These are phyloP conservation scores for Trichoderma atroviride DNA, from an alignment of 2,329 filamentous ascomycete species.

Conservation along the genomic window DNA sequence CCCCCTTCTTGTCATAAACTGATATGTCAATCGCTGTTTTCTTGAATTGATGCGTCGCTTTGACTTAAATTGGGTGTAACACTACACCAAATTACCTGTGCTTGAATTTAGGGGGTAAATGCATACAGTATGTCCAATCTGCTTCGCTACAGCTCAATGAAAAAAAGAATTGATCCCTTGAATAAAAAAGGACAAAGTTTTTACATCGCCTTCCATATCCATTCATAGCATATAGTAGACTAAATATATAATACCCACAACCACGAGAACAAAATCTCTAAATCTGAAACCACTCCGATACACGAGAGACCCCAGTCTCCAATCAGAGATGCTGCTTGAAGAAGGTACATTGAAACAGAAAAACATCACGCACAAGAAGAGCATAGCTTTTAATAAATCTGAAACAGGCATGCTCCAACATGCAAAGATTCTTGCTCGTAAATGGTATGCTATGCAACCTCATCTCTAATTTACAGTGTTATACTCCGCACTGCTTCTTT, in stretches of 20 bases:
- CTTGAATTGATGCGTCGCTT: background rate
- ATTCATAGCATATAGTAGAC: background rate
- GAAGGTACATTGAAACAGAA: background rate
- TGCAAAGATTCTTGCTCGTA: background rate
- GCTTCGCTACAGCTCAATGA: background rate
- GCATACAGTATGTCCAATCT: background rate
- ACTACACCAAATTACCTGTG: background rate
- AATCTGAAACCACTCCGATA: constrained; percentile 20
- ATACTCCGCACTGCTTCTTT: background rate
- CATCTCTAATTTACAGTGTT: background rate
- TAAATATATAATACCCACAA: background rate
- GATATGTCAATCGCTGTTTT: background rate
- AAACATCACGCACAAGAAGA: background rate
- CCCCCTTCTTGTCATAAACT: background rate
- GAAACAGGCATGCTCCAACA: background rate
- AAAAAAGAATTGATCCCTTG: background rate
- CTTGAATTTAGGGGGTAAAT: background rate
- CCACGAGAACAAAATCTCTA: background rate
- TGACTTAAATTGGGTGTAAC: background rate
- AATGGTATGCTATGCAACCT: background rate
- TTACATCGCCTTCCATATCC: background rate
- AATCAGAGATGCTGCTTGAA: background rate
- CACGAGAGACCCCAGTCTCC: background rate
- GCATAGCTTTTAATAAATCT: background rate
- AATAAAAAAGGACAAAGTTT: background rate